Evolutionary conservation across 805 yeast genomes (phyloP), one percentile per base, ranked within the genome.

Genomic region (Cyberlindnera amylophila): DNA sequence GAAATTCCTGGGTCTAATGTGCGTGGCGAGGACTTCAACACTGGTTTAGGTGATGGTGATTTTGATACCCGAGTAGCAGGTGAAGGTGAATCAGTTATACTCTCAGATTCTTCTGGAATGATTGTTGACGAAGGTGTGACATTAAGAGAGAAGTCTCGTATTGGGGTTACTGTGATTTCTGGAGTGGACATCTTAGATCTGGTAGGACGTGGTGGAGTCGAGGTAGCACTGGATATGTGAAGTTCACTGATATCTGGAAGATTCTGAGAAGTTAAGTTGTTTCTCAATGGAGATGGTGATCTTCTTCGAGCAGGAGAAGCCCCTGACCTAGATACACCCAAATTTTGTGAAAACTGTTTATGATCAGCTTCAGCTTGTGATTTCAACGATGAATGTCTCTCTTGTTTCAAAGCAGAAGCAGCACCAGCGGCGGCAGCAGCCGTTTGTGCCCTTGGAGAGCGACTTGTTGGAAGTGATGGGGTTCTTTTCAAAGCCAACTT

Each of bases 381-480:
- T 17, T 45, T 44, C 31, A 55, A 14, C 4, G 59, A 55, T 1
- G 57, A 53, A 11, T 45, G 44, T 37, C 61, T 45, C 16, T 42
- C 49, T n/a, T 44, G 47, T 13, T 38, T 46, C 23, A 47, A 32
- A 0, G 51, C 51, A 26, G 39, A 32, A n/a, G 58, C 52, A n/a
- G 50, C 58, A 33, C 53, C 44, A 4, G 56, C 54, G 23, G 61
- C 54, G 30, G 59, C 51, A 13, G 21, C 41, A 21, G 13, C 50
- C 39, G 19, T 34, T 32, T 21, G 36, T 7, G 32, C 8, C 3
- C 24, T 31, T 21, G 47, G 15, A 3, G 41, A 13, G 5, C 32
- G 27, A 2, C 31, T 27, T 9, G 44, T 37, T n/a, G 50, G 46
- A 2, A 54, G 24, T 4, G 53, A 38, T 3, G 51, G 45, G 9